These are phyloP conservation scores for Scheffersomyces cryptocercus DNA, from an alignment of 1,139 yeast species.

Conservation along the genomic window DNA sequence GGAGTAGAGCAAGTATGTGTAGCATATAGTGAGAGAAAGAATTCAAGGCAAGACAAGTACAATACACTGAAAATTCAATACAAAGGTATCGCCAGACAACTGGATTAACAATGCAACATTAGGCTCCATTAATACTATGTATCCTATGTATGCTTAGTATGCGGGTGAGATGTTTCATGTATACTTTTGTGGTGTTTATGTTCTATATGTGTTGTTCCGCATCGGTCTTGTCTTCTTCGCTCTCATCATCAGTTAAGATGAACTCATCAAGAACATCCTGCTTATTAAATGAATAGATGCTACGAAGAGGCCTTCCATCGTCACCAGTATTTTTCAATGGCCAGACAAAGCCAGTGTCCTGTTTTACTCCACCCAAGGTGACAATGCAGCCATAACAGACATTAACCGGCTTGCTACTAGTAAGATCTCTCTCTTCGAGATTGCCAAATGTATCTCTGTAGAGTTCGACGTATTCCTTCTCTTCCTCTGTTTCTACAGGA, in stretches of 20 bases:
- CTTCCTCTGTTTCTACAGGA: constrained; percentile 51
- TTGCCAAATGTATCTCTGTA: constrained; percentile 14
- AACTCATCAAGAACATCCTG: constrained; percentile 46
- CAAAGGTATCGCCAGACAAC: too few relatives aligned
- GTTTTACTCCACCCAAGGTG: constrained; percentile 47
- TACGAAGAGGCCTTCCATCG: constrained; percentile 14
- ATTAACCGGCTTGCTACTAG: constrained; percentile 19
- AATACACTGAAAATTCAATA: too few relatives aligned
- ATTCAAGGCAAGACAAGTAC: too few relatives aligned
- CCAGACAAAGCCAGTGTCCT: constrained; percentile 49
- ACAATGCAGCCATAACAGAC: constrained; percentile 83
- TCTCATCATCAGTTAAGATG: constrained; percentile 45
- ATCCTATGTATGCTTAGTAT: too few relatives aligned
- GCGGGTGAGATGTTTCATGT: too few relatives aligned
- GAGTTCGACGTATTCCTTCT: constrained; percentile 34
- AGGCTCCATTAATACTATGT: too few relatives aligned
- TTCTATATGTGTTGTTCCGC: too few relatives aligned
- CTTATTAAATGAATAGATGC: neutral
- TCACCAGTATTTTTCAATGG: constrained; percentile 40
- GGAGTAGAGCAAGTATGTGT: too few relatives aligned
- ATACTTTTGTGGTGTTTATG: too few relatives aligned
- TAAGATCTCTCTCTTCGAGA: neutral
- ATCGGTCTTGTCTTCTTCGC: neutral
- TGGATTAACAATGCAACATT: too few relatives aligned
- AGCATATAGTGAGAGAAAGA: too few relatives aligned